phyloP scores from a whole-genome alignment of 1,139 yeast species.

The Pneumocystis sp. region DNA sequence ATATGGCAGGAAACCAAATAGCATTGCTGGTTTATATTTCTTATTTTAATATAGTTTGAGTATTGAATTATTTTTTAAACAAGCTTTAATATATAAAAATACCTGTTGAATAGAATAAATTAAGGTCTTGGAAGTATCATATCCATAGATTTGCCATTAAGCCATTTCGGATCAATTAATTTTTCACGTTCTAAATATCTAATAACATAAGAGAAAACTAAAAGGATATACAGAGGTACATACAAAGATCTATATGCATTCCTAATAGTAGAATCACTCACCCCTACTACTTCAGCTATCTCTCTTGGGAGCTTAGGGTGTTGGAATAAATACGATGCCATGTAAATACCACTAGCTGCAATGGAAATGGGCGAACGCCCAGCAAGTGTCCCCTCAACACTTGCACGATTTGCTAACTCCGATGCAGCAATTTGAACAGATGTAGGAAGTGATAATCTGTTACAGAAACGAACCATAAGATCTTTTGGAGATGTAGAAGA shows the following conservation, averaged over 20 bases:
- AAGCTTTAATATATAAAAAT: background rate
- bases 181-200: background rate
- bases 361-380: conserved; percentile 96
- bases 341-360: conserved; percentile 93
- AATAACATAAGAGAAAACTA: background rate
- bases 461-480: conserved; percentile 87
- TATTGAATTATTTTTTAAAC: background rate
- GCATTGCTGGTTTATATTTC: background rate
- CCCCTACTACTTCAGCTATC: conserved; percentile 92
- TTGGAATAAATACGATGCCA: conserved; percentile 75
- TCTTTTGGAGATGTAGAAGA: conserved; percentile 69
- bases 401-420: conserved; percentile 74
- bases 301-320: conserved; percentile 49
- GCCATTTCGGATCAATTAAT: background rate
- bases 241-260: conserved; percentile 75
- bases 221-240: conserved; percentile 24
- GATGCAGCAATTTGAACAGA: conserved; percentile 90
- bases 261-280: conserved; percentile 92
- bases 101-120: background rate
- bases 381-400: conserved; percentile 84
- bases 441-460: conserved; percentile 75
- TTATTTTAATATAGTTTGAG: background rate
- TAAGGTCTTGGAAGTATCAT: background rate
- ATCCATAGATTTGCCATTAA: background rate
- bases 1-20: background rate